Conservation (phyloP, 2,329 filamentous ascomycete genomes). For the Tolypocladium ovalisporum region DNA sequence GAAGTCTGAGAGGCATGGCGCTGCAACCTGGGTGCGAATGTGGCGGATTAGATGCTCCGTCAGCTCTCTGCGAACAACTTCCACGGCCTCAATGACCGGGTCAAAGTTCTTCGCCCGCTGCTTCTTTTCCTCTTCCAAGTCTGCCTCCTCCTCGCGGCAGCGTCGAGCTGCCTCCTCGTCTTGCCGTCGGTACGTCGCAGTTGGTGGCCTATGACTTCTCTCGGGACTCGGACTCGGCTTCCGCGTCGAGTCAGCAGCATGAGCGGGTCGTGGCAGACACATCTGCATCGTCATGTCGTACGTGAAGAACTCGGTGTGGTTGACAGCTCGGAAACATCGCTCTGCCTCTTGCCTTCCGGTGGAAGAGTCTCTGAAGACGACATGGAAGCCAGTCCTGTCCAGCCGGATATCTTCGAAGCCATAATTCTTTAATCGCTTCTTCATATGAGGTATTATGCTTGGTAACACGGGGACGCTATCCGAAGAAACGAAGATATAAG, state of each 20-base stretch:
- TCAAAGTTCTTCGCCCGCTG: conserved; percentile 81
- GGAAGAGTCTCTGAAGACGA: conserved; percentile 74
- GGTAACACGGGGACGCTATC: conserved; percentile 77
- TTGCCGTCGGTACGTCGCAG: conserved; percentile 27
- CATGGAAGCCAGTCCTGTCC: conserved; percentile 80
- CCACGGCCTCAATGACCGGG: conserved; percentile 74
- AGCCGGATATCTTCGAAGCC: conserved; percentile 71
- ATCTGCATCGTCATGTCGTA: conserved; percentile 88
- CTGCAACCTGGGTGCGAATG: conserved; percentile 78
- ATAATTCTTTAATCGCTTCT: conserved; percentile 77
- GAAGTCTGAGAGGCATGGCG: conserved; percentile 67
- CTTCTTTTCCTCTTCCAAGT: conserved; percentile 82
- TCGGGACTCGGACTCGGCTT: conserved; percentile 26
- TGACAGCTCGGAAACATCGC: conserved; percentile 66
- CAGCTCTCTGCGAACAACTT: conserved; percentile 69
- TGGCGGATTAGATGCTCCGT: conserved; percentile 80
- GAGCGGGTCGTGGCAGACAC: conserved; percentile 25
- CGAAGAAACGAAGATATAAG: conserved; percentile 85
- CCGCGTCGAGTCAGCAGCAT: conserved; percentile 11
- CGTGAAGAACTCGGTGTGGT: conserved; percentile 79
- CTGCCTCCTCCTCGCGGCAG: conserved; percentile 64
- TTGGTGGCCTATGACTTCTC: conserved; percentile 8
- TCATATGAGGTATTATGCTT: conserved; percentile 80
- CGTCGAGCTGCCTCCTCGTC: conserved; percentile 55
- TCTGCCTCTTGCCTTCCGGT: conserved; percentile 71